Percentiles rank a stretch among this genome's conserved stretches.
phyloP scores from a whole-genome alignment of 345 rosid species.

The Moricandia moricandioides region DNA sequence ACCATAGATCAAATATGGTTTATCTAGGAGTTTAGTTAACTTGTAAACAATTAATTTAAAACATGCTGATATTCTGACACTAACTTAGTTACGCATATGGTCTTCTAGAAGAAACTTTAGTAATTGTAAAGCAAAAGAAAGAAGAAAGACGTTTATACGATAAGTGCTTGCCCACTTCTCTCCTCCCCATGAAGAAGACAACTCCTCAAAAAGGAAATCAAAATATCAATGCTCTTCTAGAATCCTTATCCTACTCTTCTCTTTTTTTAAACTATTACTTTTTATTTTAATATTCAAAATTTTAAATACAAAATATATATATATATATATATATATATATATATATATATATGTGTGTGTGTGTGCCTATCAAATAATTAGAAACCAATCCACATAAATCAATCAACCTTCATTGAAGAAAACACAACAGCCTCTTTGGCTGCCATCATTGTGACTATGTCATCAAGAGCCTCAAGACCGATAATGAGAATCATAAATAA shows the following conservation, averaged over 20 bases:
- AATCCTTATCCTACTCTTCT: slow-evolving; percentile 26
- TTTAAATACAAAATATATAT: neutral
- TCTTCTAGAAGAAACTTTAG: slow-evolving; percentile 15
- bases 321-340: too few species aligned
- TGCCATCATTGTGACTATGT: too few species aligned
- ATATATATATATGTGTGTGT: too few species aligned
- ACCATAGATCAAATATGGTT: neutral
- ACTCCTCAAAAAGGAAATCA: neutral
- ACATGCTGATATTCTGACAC: neutral
- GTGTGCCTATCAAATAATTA: slow-evolving; percentile 2
- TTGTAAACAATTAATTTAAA: neutral
- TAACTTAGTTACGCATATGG: neutral
- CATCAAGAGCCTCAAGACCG: too few species aligned
- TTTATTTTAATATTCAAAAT: too few species aligned
- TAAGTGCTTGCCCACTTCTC: slow-evolving; percentile 31
- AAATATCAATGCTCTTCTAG: slow-evolving; percentile 26
- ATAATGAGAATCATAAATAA: too few species aligned
- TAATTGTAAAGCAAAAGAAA: slow-evolving; percentile 4
- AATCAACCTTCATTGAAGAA: slow-evolving; percentile 3
- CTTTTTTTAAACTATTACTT: neutral
- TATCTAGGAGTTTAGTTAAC: neutral
- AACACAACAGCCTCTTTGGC: neutral
- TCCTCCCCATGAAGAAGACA: slow-evolving; percentile 9
- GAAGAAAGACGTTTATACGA: neutral
- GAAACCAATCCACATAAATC: slow-evolving; percentile 17